These are phyloP conservation scores for Cutaneotrichosporon dermatis DNA, from an alignment of 1,284 basidiomycete species.

Conservation along the genomic window DNA sequence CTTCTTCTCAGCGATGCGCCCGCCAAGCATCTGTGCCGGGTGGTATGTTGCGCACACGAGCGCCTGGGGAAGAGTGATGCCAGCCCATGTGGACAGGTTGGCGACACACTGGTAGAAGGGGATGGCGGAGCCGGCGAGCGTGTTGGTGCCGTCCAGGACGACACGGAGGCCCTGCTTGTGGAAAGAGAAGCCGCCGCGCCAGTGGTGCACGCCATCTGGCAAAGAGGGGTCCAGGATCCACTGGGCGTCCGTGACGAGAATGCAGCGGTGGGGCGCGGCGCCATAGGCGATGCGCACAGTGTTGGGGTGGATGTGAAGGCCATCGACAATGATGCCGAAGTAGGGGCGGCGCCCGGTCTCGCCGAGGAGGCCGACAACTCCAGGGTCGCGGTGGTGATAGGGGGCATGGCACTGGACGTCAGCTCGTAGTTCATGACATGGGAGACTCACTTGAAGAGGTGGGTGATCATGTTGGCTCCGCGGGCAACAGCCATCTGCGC, in stretches of 20 bases:
- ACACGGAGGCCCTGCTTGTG: slow-evolving; percentile 75
- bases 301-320: slow-evolving; percentile 84
- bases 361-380: slow-evolving; percentile 78
- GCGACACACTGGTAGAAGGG: slow-evolving; percentile 76
- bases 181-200: slow-evolving; percentile 67
- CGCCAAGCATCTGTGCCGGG: slow-evolving; percentile 75
- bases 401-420: slow-evolving; percentile 33
- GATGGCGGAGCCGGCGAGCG: slow-evolving; percentile 73
- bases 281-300: slow-evolving; percentile 80
- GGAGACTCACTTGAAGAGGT: slow-evolving; percentile 70
- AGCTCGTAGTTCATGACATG: background rate
- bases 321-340: slow-evolving; percentile 86
- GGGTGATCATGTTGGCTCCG: slow-evolving; percentile 74
- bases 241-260: slow-evolving; percentile 84
- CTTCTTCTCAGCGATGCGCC: slow-evolving; percentile 61
- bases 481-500: slow-evolving; percentile 35
- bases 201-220: slow-evolving; percentile 75
- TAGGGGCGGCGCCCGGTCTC: slow-evolving; percentile 74
- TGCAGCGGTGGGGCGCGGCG: slow-evolving; percentile 73
- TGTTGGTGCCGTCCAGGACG: slow-evolving; percentile 76
- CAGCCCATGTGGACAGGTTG: slow-evolving; percentile 76
- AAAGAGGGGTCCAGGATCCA: slow-evolving; percentile 79
- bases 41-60: slow-evolving; percentile 78
- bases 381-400: slow-evolving; percentile 46
- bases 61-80: slow-evolving; percentile 72